A percentile compares a stretch with the other conserved stretches of the same genome.
Evolutionary conservation across 805 yeast genomes (phyloP).

Genomic region (Candida ovalis): DNA sequence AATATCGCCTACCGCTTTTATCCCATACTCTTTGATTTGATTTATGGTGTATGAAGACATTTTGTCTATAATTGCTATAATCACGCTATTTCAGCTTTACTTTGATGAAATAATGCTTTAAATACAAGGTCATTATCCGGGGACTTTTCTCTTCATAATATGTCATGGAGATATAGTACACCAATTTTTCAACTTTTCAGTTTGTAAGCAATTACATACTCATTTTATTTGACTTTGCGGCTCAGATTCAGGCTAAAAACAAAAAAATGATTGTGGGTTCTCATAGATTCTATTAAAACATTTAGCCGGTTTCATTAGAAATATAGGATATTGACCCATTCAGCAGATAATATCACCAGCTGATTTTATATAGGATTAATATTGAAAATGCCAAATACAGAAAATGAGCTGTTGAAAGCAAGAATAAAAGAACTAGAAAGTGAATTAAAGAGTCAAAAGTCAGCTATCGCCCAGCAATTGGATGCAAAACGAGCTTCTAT

Average conservation of each 20-base stretch:
- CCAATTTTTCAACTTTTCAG: neutral
- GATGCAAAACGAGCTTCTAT: constrained; percentile 11
- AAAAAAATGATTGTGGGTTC: neutral
- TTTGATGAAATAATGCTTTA: too few relatives aligned
- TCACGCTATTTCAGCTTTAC: too few relatives aligned
- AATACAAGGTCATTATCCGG: too few relatives aligned
- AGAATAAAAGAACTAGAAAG: constrained; percentile 19
- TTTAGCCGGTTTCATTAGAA: too few relatives aligned
- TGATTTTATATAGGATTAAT: too few relatives aligned
- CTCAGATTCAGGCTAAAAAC: neutral
- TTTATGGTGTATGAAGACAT: constrained; percentile 21
- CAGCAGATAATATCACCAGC: too few relatives aligned
- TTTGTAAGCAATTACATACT: too few relatives aligned
- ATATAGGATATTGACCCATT: too few relatives aligned
- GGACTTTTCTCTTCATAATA: neutral
- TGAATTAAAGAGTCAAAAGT: constrained; percentile 16
- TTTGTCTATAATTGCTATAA: neutral
- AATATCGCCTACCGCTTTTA: constrained; percentile 27
- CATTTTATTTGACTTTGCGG: neutral
- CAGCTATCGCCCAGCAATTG: constrained; percentile 14
- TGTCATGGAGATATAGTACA: neutral
- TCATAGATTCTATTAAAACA: neutral
- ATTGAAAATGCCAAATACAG: neutral
- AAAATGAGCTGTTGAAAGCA: constrained; percentile 14
- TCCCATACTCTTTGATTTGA: constrained; percentile 24